These are phyloP conservation scores for Nevesoporus exiguus DNA, from an alignment of 768 basidiomycete species.

Conservation along the genomic window DNA sequence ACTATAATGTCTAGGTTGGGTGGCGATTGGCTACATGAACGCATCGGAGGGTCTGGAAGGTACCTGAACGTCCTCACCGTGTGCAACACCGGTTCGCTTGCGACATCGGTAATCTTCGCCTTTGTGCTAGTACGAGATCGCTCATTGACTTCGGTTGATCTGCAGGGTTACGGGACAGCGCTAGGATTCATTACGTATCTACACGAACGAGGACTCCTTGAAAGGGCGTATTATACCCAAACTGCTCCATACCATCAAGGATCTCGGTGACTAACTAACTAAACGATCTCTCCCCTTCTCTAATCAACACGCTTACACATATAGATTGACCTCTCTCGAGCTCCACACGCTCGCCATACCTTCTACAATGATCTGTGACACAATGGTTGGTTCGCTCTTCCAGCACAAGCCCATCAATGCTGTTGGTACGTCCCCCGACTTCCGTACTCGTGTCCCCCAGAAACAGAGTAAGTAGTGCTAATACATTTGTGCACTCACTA, in stretches of 20 bases:
- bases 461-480: background rate
- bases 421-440: conserved; percentile 49
- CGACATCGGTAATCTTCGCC: conserved; percentile 65
- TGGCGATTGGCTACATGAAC: conserved; percentile 75
- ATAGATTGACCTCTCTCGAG: conserved; percentile 85
- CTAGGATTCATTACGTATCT: conserved; percentile 91
- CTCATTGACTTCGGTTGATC: conserved; percentile 1
- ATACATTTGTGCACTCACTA: background rate
- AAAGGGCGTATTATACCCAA: conserved; percentile 88
- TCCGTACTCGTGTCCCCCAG: background rate
- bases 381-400: conserved; percentile 95
- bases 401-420: conserved; percentile 83
- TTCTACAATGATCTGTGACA: conserved; percentile 94
- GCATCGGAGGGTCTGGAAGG: conserved; percentile 34
- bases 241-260: conserved; percentile 95
- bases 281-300: background rate
- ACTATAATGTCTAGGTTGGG: conserved; percentile 81
- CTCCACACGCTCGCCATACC: conserved; percentile 81
- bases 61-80: conserved; percentile 84
- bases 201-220: conserved; percentile 71
- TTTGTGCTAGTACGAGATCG: conserved; percentile 1
- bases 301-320: background rate
- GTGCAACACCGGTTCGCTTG: conserved; percentile 96
- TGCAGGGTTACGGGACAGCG: conserved; percentile 93
- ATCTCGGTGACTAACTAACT: conserved; percentile 48